Base-by-base conservation (phyloP, 768 basidiomycete genomes). In the Hygrophorus pudorinus region DNA sequence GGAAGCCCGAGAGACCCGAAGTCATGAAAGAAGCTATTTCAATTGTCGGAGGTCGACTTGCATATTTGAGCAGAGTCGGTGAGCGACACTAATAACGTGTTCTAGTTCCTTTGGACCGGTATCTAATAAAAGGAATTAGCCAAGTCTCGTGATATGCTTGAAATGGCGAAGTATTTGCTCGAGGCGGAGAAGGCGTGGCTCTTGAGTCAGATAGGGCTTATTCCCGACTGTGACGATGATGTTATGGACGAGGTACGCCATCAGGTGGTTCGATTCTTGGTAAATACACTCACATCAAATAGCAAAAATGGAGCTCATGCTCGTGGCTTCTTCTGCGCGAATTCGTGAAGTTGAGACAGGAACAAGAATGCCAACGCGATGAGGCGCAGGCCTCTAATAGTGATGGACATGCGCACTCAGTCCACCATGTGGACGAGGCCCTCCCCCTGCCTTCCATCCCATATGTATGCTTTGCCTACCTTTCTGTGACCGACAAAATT, bases 221-320 rank as follows among this genome's bases (percentile, higher is more conserved):
- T 91, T 46, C 74, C 76, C 6, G 87, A 87, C 56, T 81, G 78
- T 55, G 87, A 90, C 58, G 85, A 87, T 62, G 83, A 86, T 55
- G 78, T 86, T 46, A 87, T 86, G 88, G 89, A 91, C 60, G 90
- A 90, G 70, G 85, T 85, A 52, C 50, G 66, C 58, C 24, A 24
- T 37, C 28, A 34, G 31, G n/a, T 41, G 49, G 45, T 38, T 28
- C 38, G 3, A 10, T 11, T 13, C 28, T 47, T 10, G 46, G 7
- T 1, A 16, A 21, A 20, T 32, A 11, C 9, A 32, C 36, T 10
- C 38, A 17, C 14, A 24, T 41, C 24, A 34, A 14, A 16, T 24
- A 80, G 78, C 82, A 85, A 78, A 85, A 84, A 75, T 83, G 81
- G 78, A 78, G 75, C 52, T 79, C 79, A 33, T 87, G 86, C 55